Evolutionary conservation across 2,329 filamentous ascomycete genomes (phyloP).

Genomic region (Stagonosporopsis rhizophila): DNA sequence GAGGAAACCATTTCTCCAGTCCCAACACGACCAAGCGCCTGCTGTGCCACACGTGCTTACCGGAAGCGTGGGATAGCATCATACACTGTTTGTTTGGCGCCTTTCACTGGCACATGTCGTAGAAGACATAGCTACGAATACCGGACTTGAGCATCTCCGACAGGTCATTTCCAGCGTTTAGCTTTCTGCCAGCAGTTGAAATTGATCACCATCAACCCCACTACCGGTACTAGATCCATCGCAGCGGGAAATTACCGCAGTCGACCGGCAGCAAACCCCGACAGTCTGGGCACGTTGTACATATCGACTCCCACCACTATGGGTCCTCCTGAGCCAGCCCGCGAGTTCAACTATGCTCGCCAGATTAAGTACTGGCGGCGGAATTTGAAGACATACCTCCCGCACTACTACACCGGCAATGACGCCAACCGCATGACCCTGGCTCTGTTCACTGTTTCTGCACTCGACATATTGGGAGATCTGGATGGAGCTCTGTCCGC

Average conservation of each 20-base stretch:
- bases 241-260: conserved; percentile 11
- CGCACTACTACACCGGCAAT: conserved; percentile 81
- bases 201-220: conserved; percentile 18
- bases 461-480: conserved; percentile 78
- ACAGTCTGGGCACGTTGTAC: conserved; percentile 11
- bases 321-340: conserved; percentile 15
- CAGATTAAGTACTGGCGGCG: conserved; percentile 94
- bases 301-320: conserved; percentile 9
- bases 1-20: conserved; percentile 8
- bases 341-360: conserved; percentile 43
- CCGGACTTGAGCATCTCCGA: conserved; percentile 4
- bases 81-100: conserved; percentile 8
- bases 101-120: background rate
- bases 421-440: conserved; percentile 92
- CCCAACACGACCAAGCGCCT: background rate
- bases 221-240: conserved; percentile 13
- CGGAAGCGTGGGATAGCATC: background rate
- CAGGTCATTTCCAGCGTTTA: conserved; percentile 6
- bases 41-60: conserved; percentile 10
- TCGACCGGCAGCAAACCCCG: conserved; percentile 9
- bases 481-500: conserved; percentile 62
- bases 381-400: conserved; percentile 82
- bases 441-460: conserved; percentile 86
- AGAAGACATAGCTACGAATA: conserved; percentile 1
- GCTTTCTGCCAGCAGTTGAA: conserved; percentile 9